Evolutionary conservation across 2,329 filamentous ascomycete species (phyloP).

Genomic region (Cucurbitaria berberidis): DNA sequence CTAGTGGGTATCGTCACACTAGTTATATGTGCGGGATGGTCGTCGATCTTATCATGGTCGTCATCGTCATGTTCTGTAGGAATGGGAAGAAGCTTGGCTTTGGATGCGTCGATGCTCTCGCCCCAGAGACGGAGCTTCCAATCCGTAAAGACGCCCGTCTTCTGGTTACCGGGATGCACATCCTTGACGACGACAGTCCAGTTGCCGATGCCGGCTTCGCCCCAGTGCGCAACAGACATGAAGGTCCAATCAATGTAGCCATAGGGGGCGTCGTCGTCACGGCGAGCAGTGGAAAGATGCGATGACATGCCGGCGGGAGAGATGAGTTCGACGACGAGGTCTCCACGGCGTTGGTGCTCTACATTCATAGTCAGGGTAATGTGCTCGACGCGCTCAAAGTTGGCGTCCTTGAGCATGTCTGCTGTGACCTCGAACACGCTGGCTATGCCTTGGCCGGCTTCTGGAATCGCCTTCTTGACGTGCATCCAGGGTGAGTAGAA

Average conservation of each 20-base stretch:
- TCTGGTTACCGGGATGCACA: slow-evolving; percentile 71
- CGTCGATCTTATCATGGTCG: slow-evolving; percentile 71
- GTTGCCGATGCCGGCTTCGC: slow-evolving; percentile 82
- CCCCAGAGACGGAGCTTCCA: slow-evolving; percentile 97
- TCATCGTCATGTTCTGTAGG: slow-evolving; percentile 83
- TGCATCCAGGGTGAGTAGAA: slow-evolving; percentile 92
- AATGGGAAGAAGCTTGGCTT: slow-evolving; percentile 77
- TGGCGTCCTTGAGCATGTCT: slow-evolving; percentile 80
- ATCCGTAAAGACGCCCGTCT: slow-evolving; percentile 80
- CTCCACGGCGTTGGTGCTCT: slow-evolving; percentile 83
- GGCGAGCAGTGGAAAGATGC: slow-evolving; percentile 78
- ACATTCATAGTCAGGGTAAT: slow-evolving; percentile 98
- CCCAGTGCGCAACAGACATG: slow-evolving; percentile 98
- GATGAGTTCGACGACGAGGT: slow-evolving; percentile 88
- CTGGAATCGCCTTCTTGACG: slow-evolving; percentile 82
- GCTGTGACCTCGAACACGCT: slow-evolving; percentile 82
- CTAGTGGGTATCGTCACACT: slow-evolving; percentile 54
- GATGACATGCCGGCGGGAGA: slow-evolving; percentile 83
- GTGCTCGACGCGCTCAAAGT: slow-evolving; percentile 87
- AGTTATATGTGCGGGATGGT: slow-evolving; percentile 67
- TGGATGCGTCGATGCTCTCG: slow-evolving; percentile 77
- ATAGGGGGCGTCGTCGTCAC: slow-evolving; percentile 66
- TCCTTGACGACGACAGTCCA: slow-evolving; percentile 95
- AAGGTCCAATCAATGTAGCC: slow-evolving; percentile 98
- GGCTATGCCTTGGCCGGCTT: slow-evolving; percentile 79